phyloP scores from a whole-genome alignment of 805 yeast species.

The Hanseniaspora vineae region DNA sequence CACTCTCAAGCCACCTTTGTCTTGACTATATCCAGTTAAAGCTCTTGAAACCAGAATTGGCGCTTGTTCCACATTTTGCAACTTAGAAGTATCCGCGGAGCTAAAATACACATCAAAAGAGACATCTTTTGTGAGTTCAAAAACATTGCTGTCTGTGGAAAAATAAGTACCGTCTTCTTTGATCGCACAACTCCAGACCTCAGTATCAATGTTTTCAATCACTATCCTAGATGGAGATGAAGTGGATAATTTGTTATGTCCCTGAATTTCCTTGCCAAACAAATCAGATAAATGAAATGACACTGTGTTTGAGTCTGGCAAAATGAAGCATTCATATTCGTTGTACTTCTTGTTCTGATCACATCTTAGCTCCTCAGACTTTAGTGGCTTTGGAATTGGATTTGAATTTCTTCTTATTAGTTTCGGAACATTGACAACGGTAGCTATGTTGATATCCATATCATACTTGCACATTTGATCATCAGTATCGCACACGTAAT shows the following conservation, averaged over 20 bases:
- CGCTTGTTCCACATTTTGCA: slow-evolving; percentile 29
- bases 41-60: slow-evolving; percentile 73
- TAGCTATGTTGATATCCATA: slow-evolving; percentile 55
- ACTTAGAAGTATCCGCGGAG: slow-evolving; percentile 22
- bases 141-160: slow-evolving; percentile 26
- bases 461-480: slow-evolving; percentile 31
- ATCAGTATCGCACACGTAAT: slow-evolving; percentile 32
- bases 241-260: slow-evolving; percentile 47
- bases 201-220: slow-evolving; percentile 32
- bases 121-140: slow-evolving; percentile 17
- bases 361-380: slow-evolving; percentile 61
- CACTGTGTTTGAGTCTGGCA: slow-evolving; percentile 34
- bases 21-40: slow-evolving; percentile 84
- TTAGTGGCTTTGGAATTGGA: slow-evolving; percentile 72
- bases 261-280: slow-evolving; percentile 56
- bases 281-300: slow-evolving; percentile 46
- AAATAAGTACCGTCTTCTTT: slow-evolving; percentile 17
- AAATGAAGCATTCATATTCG: slow-evolving; percentile 68
- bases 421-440: slow-evolving; percentile 60
- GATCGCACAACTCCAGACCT: slow-evolving; percentile 35
- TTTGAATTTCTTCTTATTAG: slow-evolving; percentile 46
- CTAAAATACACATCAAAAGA: slow-evolving; percentile 19
- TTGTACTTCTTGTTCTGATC: slow-evolving; percentile 49
- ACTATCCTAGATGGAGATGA: slow-evolving; percentile 24
- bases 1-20: slow-evolving; percentile 76